Percentiles rank a stretch among this genome's conserved stretches.
These are phyloP conservation scores for Fusarium sp. DNA, from an alignment of 2,329 filamentous ascomycete species.

Conservation along the genomic window DNA sequence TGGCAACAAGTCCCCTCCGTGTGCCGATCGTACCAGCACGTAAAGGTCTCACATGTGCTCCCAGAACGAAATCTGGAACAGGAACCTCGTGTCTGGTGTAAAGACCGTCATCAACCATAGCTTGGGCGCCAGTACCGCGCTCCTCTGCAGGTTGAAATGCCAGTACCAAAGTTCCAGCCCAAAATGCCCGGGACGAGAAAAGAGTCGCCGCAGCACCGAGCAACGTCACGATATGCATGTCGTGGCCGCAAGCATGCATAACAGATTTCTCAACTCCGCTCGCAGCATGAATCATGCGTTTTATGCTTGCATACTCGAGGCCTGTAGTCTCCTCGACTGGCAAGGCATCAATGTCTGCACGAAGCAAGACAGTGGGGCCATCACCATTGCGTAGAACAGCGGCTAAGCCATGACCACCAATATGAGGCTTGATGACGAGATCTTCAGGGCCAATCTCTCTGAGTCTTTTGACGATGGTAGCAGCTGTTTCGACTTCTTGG, in stretches of 20 bases:
- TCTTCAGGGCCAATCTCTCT: not conserved
- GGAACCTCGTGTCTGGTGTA: slow-evolving; percentile 40
- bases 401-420: slow-evolving; percentile 67
- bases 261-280: slow-evolving; percentile 53
- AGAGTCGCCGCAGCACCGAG: slow-evolving; percentile 64
- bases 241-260: slow-evolving; percentile 76
- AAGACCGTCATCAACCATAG: slow-evolving; percentile 50
- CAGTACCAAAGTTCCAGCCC: slow-evolving; percentile 70
- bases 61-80: slow-evolving; percentile 47
- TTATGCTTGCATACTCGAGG: slow-evolving; percentile 60
- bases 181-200: slow-evolving; percentile 51
- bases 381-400: slow-evolving; percentile 63
- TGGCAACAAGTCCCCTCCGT: slow-evolving; percentile 38
- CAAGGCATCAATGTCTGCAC: slow-evolving; percentile 70
- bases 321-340: slow-evolving; percentile 65
- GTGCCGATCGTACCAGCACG: slow-evolving; percentile 45
- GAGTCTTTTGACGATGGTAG: slow-evolving; percentile 54
- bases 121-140: slow-evolving; percentile 63
- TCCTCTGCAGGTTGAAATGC: slow-evolving; percentile 76
- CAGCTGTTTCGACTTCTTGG: slow-evolving; percentile 62
- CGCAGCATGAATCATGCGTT: not conserved
- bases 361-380: slow-evolving; percentile 63
- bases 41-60: slow-evolving; percentile 46
- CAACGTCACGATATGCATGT: slow-evolving; percentile 68
- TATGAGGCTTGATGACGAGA: slow-evolving; percentile 53